A percentile compares a stretch with the other conserved stretches of the same genome.
phyloP scores from a whole-genome alignment of 306 rosid species.

The Pachyrhizus erosus region DNA sequence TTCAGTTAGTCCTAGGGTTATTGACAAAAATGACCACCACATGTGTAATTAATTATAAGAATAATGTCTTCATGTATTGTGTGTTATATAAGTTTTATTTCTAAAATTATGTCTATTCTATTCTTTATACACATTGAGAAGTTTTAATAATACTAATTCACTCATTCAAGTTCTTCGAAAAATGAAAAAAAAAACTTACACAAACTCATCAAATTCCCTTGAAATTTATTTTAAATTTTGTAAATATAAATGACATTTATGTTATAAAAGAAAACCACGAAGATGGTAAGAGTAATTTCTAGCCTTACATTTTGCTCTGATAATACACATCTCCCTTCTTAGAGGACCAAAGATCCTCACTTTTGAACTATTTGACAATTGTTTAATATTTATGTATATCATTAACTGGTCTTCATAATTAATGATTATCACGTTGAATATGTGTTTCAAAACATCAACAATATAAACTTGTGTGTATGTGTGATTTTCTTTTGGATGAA shows the following conservation, averaged over 20 bases:
- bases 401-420: background rate
- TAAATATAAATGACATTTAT: background rate
- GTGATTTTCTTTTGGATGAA: background rate
- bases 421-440: background rate
- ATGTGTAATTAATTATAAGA: background rate
- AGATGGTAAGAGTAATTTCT: background rate
- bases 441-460: background rate
- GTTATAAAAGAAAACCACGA: background rate
- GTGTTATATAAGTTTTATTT: background rate
- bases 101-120: background rate
- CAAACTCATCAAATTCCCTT: background rate
- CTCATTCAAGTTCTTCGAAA: background rate
- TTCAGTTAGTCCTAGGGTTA: background rate
- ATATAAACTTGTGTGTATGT: background rate
- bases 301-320: background rate
- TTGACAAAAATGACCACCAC: background rate
- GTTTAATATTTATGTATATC: no score
- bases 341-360: background rate
- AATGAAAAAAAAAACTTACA: background rate
- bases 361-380: background rate
- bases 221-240: background rate
- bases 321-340: background rate
- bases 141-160: background rate
- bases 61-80: background rate
- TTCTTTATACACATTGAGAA: background rate